Percentiles rank a stretch among this genome's conserved stretches.
These are phyloP conservation scores for Cyphellophora europaea DNA, from an alignment of 2,329 filamentous ascomycete genomes.

Conservation along the genomic window DNA sequence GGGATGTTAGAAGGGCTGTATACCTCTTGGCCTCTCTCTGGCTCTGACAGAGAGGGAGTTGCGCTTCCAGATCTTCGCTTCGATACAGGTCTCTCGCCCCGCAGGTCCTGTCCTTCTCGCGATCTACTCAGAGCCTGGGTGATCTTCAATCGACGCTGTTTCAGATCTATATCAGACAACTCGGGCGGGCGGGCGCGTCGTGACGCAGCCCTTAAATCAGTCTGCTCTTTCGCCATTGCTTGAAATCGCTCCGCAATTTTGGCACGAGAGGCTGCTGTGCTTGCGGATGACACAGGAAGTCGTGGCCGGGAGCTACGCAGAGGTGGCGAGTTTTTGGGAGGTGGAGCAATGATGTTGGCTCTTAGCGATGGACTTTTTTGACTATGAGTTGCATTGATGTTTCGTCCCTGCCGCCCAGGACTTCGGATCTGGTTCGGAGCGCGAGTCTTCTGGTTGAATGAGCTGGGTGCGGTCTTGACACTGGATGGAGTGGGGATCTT, in stretches of 20 bases:
- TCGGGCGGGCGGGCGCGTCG: constrained; percentile 43
- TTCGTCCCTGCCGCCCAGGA: constrained; percentile 26
- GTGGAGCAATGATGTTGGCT: constrained; percentile 63
- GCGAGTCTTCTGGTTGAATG: constrained; percentile 18
- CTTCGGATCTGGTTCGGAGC: constrained; percentile 24
- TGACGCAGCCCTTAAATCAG: constrained; percentile 23
- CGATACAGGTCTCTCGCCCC: background rate
- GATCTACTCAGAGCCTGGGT: constrained; percentile 70
- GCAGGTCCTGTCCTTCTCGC: constrained; percentile 16
- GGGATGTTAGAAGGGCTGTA: constrained; percentile 9
- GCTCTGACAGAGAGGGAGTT: background rate
- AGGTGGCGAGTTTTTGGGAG: constrained; percentile 65
- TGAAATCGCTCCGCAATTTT: constrained; percentile 51
- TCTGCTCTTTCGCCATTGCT: constrained; percentile 29
- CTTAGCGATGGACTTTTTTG: constrained; percentile 54
- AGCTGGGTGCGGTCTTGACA: background rate
- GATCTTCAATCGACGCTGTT: constrained; percentile 70
- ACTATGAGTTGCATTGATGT: constrained; percentile 24
- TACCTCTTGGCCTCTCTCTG: background rate
- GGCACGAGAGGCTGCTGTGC: constrained; percentile 60
- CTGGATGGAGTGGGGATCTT: constrained; percentile 1
- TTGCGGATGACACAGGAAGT: constrained; percentile 66
- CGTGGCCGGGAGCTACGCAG: constrained; percentile 74
- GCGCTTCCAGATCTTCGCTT: background rate
- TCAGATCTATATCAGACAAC: constrained; percentile 73